These are phyloP conservation scores for Acanthamoeba quina DNA, from an alignment of 208 protist species.

Conservation along the genomic window DNA sequence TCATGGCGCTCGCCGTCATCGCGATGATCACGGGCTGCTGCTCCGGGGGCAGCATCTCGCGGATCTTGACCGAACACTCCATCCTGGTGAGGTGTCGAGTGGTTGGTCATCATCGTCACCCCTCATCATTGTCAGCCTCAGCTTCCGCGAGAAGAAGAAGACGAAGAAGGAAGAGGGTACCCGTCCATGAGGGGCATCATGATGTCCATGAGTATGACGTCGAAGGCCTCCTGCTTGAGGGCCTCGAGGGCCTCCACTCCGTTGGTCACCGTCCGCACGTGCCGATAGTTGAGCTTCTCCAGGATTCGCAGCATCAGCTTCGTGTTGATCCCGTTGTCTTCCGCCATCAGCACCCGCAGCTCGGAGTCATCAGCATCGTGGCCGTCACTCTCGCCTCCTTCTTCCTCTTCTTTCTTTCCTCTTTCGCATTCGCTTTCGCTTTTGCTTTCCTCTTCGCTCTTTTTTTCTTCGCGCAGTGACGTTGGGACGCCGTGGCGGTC, in stretches of 20 bases:
- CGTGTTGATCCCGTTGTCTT: conserved; percentile 23
- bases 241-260: not conserved
- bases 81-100: not conserved
- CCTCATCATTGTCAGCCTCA: too few relatives aligned
- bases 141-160: too few relatives aligned
- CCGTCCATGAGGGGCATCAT: conserved; percentile 44
- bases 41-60: not conserved
- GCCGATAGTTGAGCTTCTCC: not conserved
- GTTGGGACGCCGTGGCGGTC: too few relatives aligned
- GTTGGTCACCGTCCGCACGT: conserved; percentile 4
- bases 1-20: conserved; percentile 34
- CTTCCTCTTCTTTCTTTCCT: not conserved
- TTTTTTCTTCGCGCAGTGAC: too few relatives aligned
- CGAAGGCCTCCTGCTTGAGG: not conserved
- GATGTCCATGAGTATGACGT: conserved; percentile 6
- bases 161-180: not conserved
- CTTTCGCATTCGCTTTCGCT: too few relatives aligned
- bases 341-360: not conserved
- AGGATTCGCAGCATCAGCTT: conserved; percentile 14
- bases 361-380: not conserved
- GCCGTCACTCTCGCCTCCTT: not conserved
- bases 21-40: not conserved
- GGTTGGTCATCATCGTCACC: too few relatives aligned
- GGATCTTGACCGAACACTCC: not conserved
- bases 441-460: too few relatives aligned